A percentile compares a stretch with the other conserved stretches of the same genome.
Evolutionary conservation across 352 stramenopile genomes (phyloP).

Genomic region (Phytophthora capsici): DNA sequence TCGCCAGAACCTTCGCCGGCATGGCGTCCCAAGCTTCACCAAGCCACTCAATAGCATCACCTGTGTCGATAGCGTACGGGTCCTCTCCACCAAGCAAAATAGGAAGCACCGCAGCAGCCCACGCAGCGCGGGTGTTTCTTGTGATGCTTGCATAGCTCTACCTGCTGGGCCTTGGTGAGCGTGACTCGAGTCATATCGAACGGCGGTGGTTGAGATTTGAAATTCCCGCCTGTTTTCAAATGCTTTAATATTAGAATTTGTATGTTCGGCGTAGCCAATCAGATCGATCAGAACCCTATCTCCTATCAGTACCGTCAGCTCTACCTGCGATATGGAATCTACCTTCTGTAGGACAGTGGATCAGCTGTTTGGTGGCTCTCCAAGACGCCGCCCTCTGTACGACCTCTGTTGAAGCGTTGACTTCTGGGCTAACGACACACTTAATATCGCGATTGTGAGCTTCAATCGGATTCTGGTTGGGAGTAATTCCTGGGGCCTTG

Average conservation of each 20-base stretch:
- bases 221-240: constrained; percentile 1
- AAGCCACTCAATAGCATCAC: neutral
- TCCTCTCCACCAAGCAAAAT: neutral
- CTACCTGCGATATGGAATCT: neutral
- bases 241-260: neutral
- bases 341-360: neutral
- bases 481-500: too few species aligned
- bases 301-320: too few species aligned
- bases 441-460: too few species aligned
- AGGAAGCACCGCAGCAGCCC: neutral
- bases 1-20: neutral
- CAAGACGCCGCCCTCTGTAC: too few species aligned
- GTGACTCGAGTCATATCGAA: neutral
- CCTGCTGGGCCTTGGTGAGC: constrained; percentile 19
- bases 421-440: too few species aligned
- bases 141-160: constrained; percentile 6
- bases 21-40: neutral
- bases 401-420: too few species aligned
- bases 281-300: neutral
- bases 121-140: constrained; percentile 1
- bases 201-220: neutral
- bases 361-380: constrained; percentile 3
- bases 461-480: too few species aligned
- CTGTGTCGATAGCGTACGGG: neutral
- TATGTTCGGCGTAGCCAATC: neutral